phyloP scores from a whole-genome alignment of 192 early-diverging fungal species.

The Backusella morwellensis region DNA sequence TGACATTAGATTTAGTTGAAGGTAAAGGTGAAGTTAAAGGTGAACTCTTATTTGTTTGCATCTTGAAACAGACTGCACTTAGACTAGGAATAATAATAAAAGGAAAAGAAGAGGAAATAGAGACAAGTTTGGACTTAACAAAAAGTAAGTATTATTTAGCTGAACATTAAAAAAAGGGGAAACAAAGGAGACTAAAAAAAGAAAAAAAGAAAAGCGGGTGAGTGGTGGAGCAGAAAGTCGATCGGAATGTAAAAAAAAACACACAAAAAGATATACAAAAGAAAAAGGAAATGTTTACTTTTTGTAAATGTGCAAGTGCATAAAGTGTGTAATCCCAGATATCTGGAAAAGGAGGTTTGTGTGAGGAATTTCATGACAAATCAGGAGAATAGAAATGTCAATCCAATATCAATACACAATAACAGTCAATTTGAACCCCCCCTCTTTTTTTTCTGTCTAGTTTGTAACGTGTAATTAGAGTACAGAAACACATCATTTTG shows the following conservation, averaged over 20 bases:
- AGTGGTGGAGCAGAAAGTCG: not conserved
- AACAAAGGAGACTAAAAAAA: not conserved
- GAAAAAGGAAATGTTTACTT: not conserved
- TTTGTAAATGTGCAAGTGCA: not conserved
- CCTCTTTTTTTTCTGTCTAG: not conserved
- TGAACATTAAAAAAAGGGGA: constrained; percentile 1
- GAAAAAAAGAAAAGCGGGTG: constrained; percentile 7
- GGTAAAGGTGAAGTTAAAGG: constrained; percentile 10
- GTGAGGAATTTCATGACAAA: not conserved
- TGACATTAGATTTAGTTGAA: not conserved
- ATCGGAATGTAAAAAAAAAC: not conserved
- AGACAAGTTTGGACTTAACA: not conserved
- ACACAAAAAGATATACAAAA: not conserved
- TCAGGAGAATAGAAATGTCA: not conserved
- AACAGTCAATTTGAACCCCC: not conserved
- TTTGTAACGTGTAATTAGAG: not conserved
- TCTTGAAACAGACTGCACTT: not conserved
- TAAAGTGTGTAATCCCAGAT: not conserved
- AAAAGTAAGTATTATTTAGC: not conserved
- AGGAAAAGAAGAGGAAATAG: not conserved
- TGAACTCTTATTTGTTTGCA: not conserved
- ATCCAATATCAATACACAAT: not conserved
- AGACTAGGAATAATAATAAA: not conserved
- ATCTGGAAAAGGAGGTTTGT: not conserved
- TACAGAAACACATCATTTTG: not conserved